Evolutionary conservation across 805 yeast genomes (phyloP).

Genomic region (Martiniozyma abietophila): DNA sequence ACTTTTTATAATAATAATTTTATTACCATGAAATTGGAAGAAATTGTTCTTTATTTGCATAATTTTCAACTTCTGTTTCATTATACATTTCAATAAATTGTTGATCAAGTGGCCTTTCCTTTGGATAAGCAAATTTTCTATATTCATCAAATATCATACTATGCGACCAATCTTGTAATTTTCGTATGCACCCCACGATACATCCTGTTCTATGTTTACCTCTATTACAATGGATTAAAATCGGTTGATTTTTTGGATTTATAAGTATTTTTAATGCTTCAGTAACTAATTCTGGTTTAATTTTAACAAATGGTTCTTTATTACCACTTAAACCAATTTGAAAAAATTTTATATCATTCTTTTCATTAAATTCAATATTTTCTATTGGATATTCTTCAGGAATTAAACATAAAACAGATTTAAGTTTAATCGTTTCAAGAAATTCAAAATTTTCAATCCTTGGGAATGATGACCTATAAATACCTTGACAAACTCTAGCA

Average conservation of each 20-base stretch:
- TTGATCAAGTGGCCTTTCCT: constrained; percentile 91
- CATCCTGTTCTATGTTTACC: constrained; percentile 98
- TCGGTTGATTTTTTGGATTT: constrained; percentile 83
- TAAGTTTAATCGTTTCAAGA: constrained; percentile 50
- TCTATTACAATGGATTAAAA: constrained; percentile 88
- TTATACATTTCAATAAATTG: constrained; percentile 90
- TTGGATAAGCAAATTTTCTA: constrained; percentile 88
- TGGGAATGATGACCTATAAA: constrained; percentile 88
- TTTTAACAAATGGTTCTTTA: constrained; percentile 86
- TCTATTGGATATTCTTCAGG: constrained; percentile 88
- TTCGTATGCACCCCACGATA: constrained; percentile 82
- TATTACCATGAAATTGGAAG: constrained; percentile 68
- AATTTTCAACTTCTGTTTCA: constrained; percentile 46
- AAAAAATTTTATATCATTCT: constrained; percentile 56
- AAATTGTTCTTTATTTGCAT: constrained; percentile 45
- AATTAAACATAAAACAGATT: constrained; percentile 71
- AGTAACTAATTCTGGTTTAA: constrained; percentile 55
- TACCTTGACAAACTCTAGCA: constrained; percentile 66
- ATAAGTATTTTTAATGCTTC: constrained; percentile 74
- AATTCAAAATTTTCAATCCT: constrained; percentile 73
- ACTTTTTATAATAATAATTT: no score
- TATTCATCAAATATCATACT: constrained; percentile 95
- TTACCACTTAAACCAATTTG: constrained; percentile 94
- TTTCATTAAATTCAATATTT: constrained; percentile 52
- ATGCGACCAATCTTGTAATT: constrained; percentile 85